These are phyloP conservation scores for Pestalotiopsis sp. DNA, from an alignment of 2,329 filamentous ascomycete species.

Conservation along the genomic window DNA sequence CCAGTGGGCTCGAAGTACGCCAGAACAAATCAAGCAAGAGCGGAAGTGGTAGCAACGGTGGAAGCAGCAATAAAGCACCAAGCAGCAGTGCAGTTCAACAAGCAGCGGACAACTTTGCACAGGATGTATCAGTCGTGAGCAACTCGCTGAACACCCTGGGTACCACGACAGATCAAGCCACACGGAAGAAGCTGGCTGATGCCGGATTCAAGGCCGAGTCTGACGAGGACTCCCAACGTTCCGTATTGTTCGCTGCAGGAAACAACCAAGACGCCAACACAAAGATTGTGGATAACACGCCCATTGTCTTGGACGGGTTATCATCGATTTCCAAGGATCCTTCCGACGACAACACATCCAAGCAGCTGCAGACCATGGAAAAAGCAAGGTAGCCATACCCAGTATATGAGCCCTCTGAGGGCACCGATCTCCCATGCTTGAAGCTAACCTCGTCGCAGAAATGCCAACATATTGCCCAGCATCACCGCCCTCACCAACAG, in stretches of 20 bases:
- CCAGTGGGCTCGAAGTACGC: background rate
- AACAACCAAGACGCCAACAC: conserved; percentile 17
- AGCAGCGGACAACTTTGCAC: conserved; percentile 17
- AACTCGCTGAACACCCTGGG: conserved; percentile 16
- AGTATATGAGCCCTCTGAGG: background rate
- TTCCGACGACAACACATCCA: conserved; percentile 18
- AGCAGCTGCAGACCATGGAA: conserved; percentile 19
- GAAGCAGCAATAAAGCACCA: background rate
- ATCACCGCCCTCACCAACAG: conserved; percentile 19
- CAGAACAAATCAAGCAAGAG: background rate
- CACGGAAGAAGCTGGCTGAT: conserved; percentile 12
- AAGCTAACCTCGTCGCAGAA: conserved; percentile 10
- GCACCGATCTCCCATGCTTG: background rate
- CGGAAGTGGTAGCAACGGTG: background rate
- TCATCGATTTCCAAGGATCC: conserved; percentile 20
- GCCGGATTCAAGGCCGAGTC: conserved; percentile 19
- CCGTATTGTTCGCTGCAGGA: conserved; percentile 19
- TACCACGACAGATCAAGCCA: conserved; percentile 12
- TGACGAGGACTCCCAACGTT: conserved; percentile 20
- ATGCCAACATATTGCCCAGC: conserved; percentile 21
- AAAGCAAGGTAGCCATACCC: conserved; percentile 15
- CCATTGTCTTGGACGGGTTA: conserved; percentile 19
- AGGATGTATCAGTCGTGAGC: conserved; percentile 15
- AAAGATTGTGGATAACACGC: conserved; percentile 22
- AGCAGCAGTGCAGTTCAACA: conserved; percentile 5